Percentiles rank a stretch among this genome's conserved stretches.
Conservation (phyloP, 176 grass and related monocot genomes). For the barley (Hordeum vulgare) region MorexV3_pseudomolecules_assembly NC_058520.1:242609074-242609573, state of each 20-base stretch:
- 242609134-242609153: slow-evolving; percentile 99
- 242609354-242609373: no score
- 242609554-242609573: no score
- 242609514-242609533: no score
- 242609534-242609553: no score
- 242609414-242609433: no score
- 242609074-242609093: background rate
- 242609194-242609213: slow-evolving; percentile 12
- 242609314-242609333: background rate
- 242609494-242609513: no score
- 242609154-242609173: slow-evolving; percentile 96
- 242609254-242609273: background rate
- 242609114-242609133: slow-evolving; percentile 60
- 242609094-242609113: slow-evolving; percentile 32
- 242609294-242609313: slow-evolving; percentile 5
- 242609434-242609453: no score
- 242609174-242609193: slow-evolving; percentile 78
- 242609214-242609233: background rate
- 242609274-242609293: background rate
- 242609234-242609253: background rate
- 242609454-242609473: no score
- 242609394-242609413: no score
- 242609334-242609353: background rate
- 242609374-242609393: no score
- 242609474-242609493: no score